Conservation (phyloP, 129 eudicot genomes). For the Flaveria linearis region DNA sequence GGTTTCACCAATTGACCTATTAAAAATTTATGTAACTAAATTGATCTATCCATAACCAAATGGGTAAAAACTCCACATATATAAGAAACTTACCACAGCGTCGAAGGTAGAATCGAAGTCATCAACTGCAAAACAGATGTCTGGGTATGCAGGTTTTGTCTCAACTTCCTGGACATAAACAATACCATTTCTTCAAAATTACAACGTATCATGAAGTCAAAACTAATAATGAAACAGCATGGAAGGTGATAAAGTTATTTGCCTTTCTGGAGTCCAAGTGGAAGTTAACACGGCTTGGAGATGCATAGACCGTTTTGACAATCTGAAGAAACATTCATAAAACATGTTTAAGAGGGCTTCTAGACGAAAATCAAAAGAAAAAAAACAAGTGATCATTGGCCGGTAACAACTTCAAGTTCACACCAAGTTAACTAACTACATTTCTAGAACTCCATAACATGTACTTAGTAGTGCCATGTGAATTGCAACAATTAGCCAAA, state of each 20-base stretch:
- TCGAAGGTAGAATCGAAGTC: slow-evolving; percentile 99
- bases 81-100: slow-evolving; percentile 71
- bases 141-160: slow-evolving; percentile 97
- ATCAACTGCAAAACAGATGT: slow-evolving; percentile 97
- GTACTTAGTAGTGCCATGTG: not conserved
- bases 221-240: slow-evolving; percentile 4
- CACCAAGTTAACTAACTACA: not conserved
- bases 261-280: slow-evolving; percentile 97
- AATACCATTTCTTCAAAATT: slow-evolving; percentile 17
- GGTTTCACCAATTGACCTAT: not conserved
- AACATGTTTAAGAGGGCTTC: slow-evolving; percentile 5
- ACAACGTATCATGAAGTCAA: not conserved
- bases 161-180: slow-evolving; percentile 75
- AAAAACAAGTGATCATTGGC: not conserved
- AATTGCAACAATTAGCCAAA: too few species aligned
- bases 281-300: slow-evolving; percentile 95
- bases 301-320: slow-evolving; percentile 97
- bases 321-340: slow-evolving; percentile 50
- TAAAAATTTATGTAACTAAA: not conserved
- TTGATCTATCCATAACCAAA: not conserved
- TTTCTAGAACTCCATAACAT: not conserved
- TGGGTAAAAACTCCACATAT: not conserved
- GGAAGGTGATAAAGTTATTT: slow-evolving; percentile 36
- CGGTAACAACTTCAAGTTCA: slow-evolving; percentile 12
- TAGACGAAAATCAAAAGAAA: not conserved